These are phyloP conservation scores for Venturia aucupariae DNA, from an alignment of 2,329 filamentous ascomycete species.

Conservation along the genomic window DNA sequence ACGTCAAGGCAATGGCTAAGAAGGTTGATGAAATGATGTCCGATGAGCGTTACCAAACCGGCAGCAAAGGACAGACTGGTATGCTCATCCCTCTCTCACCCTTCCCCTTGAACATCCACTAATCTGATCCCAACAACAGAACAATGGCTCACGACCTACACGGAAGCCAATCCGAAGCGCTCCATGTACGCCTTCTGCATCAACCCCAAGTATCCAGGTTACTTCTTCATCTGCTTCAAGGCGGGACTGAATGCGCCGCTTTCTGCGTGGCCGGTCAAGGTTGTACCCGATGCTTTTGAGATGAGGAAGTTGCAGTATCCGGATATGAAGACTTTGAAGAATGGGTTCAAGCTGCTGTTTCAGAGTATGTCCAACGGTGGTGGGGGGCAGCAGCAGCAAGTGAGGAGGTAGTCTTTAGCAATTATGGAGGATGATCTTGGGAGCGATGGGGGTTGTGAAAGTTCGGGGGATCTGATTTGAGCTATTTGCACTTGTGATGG, in stretches of 20 bases:
- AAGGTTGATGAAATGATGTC: slow-evolving; percentile 96
- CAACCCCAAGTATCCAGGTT: slow-evolving; percentile 82
- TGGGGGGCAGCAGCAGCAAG: background rate
- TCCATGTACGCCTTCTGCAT: slow-evolving; percentile 95
- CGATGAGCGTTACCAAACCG: slow-evolving; percentile 86
- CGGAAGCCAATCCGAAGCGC: slow-evolving; percentile 87
- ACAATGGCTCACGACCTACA: slow-evolving; percentile 92
- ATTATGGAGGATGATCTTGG: no score
- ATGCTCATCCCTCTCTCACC: slow-evolving; percentile 34
- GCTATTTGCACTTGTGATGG: no score
- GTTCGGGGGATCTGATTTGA: no score
- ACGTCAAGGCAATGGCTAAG: slow-evolving; percentile 94
- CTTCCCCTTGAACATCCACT: slow-evolving; percentile 4
- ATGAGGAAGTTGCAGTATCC: slow-evolving; percentile 82
- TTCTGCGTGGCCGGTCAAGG: slow-evolving; percentile 74
- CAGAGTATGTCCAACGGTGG: background rate
- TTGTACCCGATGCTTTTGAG: slow-evolving; percentile 89
- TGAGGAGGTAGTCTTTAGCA: background rate
- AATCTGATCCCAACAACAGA: slow-evolving; percentile 48
- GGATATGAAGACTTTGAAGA: slow-evolving; percentile 90
- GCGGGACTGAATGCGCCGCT: slow-evolving; percentile 66
- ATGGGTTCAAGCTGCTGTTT: slow-evolving; percentile 73
- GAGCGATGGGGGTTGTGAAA: no score
- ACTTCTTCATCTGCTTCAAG: slow-evolving; percentile 96
- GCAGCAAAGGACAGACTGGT: slow-evolving; percentile 76